These are phyloP conservation scores for Penicillium sp. DNA, from an alignment of 2,329 filamentous ascomycete genomes.

Conservation along the genomic window DNA sequence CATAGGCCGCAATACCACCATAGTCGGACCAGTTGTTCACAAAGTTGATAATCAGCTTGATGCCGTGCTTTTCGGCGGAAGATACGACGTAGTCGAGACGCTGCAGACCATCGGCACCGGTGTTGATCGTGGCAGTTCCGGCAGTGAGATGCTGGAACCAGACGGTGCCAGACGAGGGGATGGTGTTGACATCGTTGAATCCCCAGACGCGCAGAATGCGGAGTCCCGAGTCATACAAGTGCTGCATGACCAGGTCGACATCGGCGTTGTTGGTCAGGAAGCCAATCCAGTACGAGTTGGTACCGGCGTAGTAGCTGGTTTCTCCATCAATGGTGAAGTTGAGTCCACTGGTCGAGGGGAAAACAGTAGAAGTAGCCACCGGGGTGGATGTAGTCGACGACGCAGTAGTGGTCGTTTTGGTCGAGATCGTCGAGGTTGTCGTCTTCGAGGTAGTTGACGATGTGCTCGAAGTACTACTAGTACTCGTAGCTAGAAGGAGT, in stretches of 20 bases:
- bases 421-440: conserved; percentile 10
- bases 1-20: conserved; percentile 67
- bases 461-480: conserved; percentile 8
- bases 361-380: conserved; percentile 21
- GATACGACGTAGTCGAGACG: conserved; percentile 69
- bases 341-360: conserved; percentile 34
- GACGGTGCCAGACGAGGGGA: conserved; percentile 52
- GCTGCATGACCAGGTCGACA: conserved; percentile 51
- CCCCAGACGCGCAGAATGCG: conserved; percentile 62
- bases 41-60: conserved; percentile 64
- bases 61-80: conserved; percentile 62
- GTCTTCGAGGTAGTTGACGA: conserved; percentile 1
- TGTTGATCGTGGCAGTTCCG: conserved; percentile 63
- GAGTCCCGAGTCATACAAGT: conserved; percentile 48
- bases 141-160: conserved; percentile 51
- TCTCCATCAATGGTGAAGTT: conserved; percentile 49
- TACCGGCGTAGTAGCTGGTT: conserved; percentile 54
- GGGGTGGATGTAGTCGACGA: conserved; percentile 14
- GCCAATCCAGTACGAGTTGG: conserved; percentile 60
- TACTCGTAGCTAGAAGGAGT: not conserved
- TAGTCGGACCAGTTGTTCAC: conserved; percentile 75
- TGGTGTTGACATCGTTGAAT: conserved; percentile 57
- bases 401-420: conserved; percentile 4
- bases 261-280: conserved; percentile 58
- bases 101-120: conserved; percentile 66